Evolutionary conservation across 129 eudicot species (phyloP).

Genomic region (Chrysanthemum lavandulifolium): DNA sequence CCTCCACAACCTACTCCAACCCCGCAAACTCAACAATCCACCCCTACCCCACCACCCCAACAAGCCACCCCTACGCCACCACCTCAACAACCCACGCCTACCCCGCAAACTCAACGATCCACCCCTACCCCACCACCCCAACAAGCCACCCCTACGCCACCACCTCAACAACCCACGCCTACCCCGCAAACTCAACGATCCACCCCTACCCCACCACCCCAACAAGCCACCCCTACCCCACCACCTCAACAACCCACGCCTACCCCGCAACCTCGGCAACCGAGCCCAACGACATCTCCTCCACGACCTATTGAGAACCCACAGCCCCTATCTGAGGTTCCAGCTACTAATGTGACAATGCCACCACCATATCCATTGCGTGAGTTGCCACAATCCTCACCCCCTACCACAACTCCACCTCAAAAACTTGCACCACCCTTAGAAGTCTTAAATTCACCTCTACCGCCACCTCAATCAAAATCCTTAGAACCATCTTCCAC

Average conservation of each 20-base stretch:
- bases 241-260: slow-evolving; percentile 24
- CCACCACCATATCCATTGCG: slow-evolving; percentile 32
- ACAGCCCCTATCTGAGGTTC: slow-evolving; percentile 15
- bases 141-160: slow-evolving; percentile 17
- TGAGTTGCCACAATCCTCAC: slow-evolving; percentile 18
- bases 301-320: slow-evolving; percentile 14
- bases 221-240: slow-evolving; percentile 13
- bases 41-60: slow-evolving; percentile 19
- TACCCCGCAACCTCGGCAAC: slow-evolving; percentile 8
- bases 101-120: slow-evolving; percentile 14
- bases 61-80: slow-evolving; percentile 18
- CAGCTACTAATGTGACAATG: slow-evolving; percentile 22
- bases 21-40: slow-evolving; percentile 18
- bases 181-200: slow-evolving; percentile 15
- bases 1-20: slow-evolving; percentile 27
- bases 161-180: slow-evolving; percentile 25
- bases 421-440: slow-evolving; percentile 25
- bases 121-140: slow-evolving; percentile 23
- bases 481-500: slow-evolving; percentile 2
- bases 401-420: slow-evolving; percentile 18
- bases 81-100: slow-evolving; percentile 17
- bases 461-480: not conserved
- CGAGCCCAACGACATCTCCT: not conserved
- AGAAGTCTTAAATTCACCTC: not conserved
- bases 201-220: slow-evolving; percentile 19